Conservation (phyloP, 164 flowering plant genomes). For the Macadamia integrifolia region DNA sequence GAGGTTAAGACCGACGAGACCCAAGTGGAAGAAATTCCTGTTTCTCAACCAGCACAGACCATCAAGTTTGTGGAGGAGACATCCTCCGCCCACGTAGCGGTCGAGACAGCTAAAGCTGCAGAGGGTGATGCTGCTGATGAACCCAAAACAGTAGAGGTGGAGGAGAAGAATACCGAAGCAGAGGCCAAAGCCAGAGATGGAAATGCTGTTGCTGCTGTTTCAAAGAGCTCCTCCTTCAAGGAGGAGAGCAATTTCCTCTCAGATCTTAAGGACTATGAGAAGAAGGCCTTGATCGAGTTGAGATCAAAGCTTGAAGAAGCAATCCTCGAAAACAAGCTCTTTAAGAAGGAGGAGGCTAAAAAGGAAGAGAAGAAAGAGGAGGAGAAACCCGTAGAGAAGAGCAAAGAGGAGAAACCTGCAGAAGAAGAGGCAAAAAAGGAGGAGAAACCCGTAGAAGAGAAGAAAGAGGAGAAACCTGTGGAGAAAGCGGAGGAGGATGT, state of each 20-base stretch:
- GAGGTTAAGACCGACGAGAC: too few relatives aligned
- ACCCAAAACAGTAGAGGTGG: constrained; percentile 11
- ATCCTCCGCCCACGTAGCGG: not conserved
- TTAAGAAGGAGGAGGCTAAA: not conserved
- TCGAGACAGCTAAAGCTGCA: constrained; percentile 6
- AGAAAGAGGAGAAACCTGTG: too few relatives aligned
- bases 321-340: constrained; percentile 30
- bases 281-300: constrained; percentile 42
- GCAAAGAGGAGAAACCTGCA: too few relatives aligned
- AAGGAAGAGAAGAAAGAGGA: too few relatives aligned
- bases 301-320: constrained; percentile 55
- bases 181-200: constrained; percentile 8
- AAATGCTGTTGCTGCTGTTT: constrained; percentile 18
- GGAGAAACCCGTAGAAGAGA: too few relatives aligned
- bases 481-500: too few relatives aligned
- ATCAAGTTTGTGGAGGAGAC: not conserved
- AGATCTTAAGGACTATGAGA: constrained; percentile 49
- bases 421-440: too few relatives aligned
- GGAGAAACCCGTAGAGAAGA: too few relatives aligned
- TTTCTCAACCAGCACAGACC: not conserved
- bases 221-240: constrained; percentile 52
- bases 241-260: constrained; percentile 56
- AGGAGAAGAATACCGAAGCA: constrained; percentile 13
- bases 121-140: constrained; percentile 12
- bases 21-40: constrained; percentile 5